Evolutionary conservation across 768 basidiomycete genomes (phyloP), one percentile per base, ranked within the genome.

Genomic region (Amanita pallidorosea): DNA sequence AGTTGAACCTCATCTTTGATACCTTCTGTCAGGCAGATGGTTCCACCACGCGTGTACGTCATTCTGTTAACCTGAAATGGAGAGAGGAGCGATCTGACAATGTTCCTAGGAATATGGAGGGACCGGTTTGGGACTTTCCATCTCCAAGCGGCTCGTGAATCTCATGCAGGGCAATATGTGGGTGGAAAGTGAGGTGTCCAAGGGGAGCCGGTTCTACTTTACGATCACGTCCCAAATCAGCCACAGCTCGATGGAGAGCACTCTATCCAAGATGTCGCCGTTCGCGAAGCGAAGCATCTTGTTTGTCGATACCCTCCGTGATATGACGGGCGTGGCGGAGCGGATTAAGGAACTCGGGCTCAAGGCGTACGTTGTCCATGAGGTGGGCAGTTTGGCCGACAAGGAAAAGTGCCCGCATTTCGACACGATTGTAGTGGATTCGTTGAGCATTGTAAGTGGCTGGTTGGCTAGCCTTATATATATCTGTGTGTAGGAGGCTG

Each of bases 21-120:
- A 98, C 96, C 1, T 99, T 99, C 69, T 92, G 90, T 57, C 96
- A 98, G 63, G 96, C 96, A 0, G 96, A 98, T 72, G 96, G 96
- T 22, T 97, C 93, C 7, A 98, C 96, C 4, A 98, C 94, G 5
- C 69, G 95, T 61, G 90, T 89, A 58, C 38, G 84, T 72, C 40
- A 43, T 54, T 47, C 52, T n/a, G 53, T 53, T 43, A 54, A 47
- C 53, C 45, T 51, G 54, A 29, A 13, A 53, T 53, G 40, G 54
- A 20, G 2, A 5, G 45, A 22, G 12, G 11, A 27, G 2, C n/a
- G 31, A n/a, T 7, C 42, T 55, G 7, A 46, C 41, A 5, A 27
- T 31, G 17, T 40, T 18, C 2, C 12, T 58, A 91, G 86, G 93
- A 97, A 75, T 97, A 97, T 57, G 95, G 95, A 55, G 95, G 95